phyloP scores from a whole-genome alignment of 192 early-diverging fungal genomes.

The Backusella mclennaniae region DNA sequence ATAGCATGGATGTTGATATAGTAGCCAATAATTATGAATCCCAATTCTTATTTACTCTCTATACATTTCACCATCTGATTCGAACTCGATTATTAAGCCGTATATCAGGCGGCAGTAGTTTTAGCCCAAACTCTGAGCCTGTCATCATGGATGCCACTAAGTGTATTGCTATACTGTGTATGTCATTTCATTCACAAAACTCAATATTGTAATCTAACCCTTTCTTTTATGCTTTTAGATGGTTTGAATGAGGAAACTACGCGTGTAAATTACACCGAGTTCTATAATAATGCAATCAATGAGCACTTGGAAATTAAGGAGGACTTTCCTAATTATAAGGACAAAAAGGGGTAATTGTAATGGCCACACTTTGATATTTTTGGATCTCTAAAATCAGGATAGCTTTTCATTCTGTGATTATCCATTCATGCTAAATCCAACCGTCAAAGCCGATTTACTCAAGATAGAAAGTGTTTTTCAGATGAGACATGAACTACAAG shows the following conservation, averaged over 20 bases:
- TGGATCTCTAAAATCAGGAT: not conserved
- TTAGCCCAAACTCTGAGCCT: slow-evolving; percentile 26
- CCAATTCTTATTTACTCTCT: not conserved
- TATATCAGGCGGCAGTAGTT: slow-evolving; percentile 1
- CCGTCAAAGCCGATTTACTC: slow-evolving; percentile 72
- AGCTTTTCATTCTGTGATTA: slow-evolving; percentile 75
- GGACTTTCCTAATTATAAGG: slow-evolving; percentile 70
- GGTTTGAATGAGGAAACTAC: slow-evolving; percentile 56
- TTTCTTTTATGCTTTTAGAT: slow-evolving; percentile 38
- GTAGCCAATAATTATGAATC: not conserved
- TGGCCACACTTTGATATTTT: not conserved
- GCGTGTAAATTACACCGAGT: slow-evolving; percentile 59
- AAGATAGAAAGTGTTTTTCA: slow-evolving; percentile 69
- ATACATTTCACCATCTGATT: slow-evolving; percentile 1
- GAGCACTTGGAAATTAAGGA: slow-evolving; percentile 74
- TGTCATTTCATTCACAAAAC: slow-evolving; percentile 12
- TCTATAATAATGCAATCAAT: slow-evolving; percentile 72
- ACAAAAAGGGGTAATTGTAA: slow-evolving; percentile 47
- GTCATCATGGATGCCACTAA: slow-evolving; percentile 27
- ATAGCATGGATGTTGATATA: not conserved
- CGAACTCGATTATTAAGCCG: not conserved
- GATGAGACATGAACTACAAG: slow-evolving; percentile 69
- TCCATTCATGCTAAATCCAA: slow-evolving; percentile 69
- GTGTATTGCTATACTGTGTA: slow-evolving; percentile 32
- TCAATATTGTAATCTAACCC: not conserved